phyloP scores from a whole-genome alignment of 2,329 filamentous ascomycete species.

The Curvularia eragrostidis region DNA sequence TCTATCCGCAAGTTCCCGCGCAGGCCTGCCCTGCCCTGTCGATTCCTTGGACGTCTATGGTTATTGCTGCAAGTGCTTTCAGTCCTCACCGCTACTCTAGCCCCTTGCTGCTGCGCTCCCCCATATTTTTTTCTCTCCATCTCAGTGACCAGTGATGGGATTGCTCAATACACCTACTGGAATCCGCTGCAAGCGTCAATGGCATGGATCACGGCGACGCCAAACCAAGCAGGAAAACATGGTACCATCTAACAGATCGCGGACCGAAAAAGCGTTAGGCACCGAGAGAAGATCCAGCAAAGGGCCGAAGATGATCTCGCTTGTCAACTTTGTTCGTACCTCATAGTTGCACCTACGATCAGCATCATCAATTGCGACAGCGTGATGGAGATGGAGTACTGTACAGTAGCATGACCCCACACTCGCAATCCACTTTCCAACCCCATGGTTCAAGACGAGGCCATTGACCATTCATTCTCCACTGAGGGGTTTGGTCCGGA shows the following conservation, averaged over 20 bases:
- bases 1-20: conserved; percentile 2
- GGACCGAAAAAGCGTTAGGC: conserved; percentile 18
- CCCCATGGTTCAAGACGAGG: neutral
- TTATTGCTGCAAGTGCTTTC: conserved; percentile 1
- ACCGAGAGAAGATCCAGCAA: conserved; percentile 19
- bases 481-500: conserved; percentile 7
- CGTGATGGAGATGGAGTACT: neutral
- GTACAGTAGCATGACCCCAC: too few relatives aligned
- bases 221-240: conserved; percentile 13
- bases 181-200: conserved; percentile 5
- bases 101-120: neutral
- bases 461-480: neutral
- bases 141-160: conserved; percentile 1
- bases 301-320: conserved; percentile 20
- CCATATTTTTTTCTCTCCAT: conserved; percentile 2
- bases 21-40: conserved; percentile 8
- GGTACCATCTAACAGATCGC: conserved; percentile 20
- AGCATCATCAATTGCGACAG: neutral
- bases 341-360: conserved; percentile 11
- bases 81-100: conserved; percentile 19
- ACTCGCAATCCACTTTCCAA: neutral
- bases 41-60: conserved; percentile 1
- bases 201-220: conserved; percentile 6
- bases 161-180: neutral
- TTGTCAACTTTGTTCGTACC: conserved; percentile 28